Percentiles rank a stretch among this genome's conserved stretches.
phyloP scores from a whole-genome alignment of 179 eudicot genomes.

The Spergularia azorica region DNA sequence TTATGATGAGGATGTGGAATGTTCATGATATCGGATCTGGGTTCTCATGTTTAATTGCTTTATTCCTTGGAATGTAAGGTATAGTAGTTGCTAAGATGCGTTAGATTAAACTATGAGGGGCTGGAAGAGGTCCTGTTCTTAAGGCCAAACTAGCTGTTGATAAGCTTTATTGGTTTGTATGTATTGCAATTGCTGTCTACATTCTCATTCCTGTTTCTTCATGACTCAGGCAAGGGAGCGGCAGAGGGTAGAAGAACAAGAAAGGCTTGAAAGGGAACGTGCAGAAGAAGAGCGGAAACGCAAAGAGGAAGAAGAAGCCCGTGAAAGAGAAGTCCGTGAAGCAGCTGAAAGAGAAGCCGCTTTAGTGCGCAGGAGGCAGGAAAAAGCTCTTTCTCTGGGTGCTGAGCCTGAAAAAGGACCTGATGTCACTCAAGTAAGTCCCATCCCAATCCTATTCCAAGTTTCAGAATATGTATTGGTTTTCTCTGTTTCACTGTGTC shows the following conservation, averaged over 20 bases:
- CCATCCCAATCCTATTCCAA: background rate
- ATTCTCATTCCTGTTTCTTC: background rate
- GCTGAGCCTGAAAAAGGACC: constrained; percentile 96
- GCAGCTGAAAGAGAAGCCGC: constrained; percentile 96
- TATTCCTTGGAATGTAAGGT: background rate
- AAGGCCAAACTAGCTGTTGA: background rate
- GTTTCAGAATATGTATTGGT: constrained; percentile 11
- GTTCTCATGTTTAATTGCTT: constrained; percentile 1
- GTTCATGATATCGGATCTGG: background rate
- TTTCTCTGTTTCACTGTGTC: background rate
- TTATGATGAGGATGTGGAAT: background rate
- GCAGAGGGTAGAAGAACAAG: constrained; percentile 87
- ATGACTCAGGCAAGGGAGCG: constrained; percentile 81
- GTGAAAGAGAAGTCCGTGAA: constrained; percentile 84
- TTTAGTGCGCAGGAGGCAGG: constrained; percentile 70
- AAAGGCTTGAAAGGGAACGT: constrained; percentile 81
- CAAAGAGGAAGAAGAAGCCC: constrained; percentile 92
- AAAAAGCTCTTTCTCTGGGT: constrained; percentile 79
- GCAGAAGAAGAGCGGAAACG: constrained; percentile 89
- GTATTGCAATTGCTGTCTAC: constrained; percentile 1
- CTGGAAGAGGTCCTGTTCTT: background rate
- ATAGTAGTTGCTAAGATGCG: background rate
- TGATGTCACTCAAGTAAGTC: constrained; percentile 83
- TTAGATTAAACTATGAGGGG: background rate
- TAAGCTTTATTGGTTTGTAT: background rate